Conservation (phyloP, 495 filamentous ascomycete species). For the Aspergillus conjunctus region DNA sequence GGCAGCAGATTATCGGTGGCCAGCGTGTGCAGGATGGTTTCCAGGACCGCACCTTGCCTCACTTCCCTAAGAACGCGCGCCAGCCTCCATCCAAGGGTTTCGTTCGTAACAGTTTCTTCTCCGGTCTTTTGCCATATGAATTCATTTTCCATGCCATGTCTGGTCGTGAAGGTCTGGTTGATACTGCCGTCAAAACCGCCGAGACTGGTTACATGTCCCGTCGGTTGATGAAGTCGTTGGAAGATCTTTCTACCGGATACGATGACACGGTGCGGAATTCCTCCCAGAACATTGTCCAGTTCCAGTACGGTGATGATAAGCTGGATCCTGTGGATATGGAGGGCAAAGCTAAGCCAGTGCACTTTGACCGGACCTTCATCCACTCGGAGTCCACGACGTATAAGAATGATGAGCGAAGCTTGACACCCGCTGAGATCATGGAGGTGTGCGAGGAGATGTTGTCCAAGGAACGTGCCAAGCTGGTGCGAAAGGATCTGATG, state of each 20-base stretch:
- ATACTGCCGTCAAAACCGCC: conserved; percentile 99
- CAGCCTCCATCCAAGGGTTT: conserved; percentile 94
- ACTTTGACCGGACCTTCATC: conserved; percentile 89
- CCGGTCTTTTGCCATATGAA: conserved; percentile 83
- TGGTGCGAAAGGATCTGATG: conserved; percentile 58
- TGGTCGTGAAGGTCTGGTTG: conserved; percentile 96
- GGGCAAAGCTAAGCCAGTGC: conserved; percentile 85
- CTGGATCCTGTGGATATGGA: conserved; percentile 98
- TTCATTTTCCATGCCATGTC: conserved; percentile 99
- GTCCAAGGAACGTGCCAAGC: conserved; percentile 62
- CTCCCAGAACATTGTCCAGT: conserved; percentile 83
- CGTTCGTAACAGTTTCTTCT: conserved; percentile 96
- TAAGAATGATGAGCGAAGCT: conserved; percentile 67
- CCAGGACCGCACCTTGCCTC: conserved; percentile 90
- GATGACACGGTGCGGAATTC: conserved; percentile 94
- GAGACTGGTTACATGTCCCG: conserved; percentile 99
- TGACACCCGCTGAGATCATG: conserved; percentile 75
- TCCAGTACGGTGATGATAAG: conserved; percentile 94
- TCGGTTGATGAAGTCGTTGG: conserved; percentile 95
- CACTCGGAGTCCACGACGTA: conserved; percentile 80
- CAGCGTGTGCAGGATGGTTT: conserved; percentile 95
- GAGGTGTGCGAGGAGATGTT: conserved; percentile 65
- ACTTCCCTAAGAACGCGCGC: conserved; percentile 91
- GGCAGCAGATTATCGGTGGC: conserved; percentile 95
- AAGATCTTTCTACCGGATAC: conserved; percentile 89